Evolutionary conservation across 2,329 filamentous ascomycete genomes (phyloP), one percentile per base, ranked within the genome.

Genomic region (Colletotrichum gloeosporioides): DNA sequence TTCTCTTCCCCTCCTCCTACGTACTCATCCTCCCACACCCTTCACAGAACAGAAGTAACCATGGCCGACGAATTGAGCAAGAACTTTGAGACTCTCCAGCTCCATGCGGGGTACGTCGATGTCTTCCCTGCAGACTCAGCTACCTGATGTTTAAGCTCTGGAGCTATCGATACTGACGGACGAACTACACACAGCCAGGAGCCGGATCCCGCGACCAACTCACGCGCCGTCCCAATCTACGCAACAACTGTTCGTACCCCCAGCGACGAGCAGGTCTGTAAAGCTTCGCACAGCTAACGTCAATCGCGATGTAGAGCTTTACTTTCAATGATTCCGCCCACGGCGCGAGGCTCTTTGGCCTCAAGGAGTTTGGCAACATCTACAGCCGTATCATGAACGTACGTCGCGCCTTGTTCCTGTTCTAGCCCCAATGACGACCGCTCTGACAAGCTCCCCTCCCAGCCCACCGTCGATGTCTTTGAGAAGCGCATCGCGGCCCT

Each of bases 381-480:
- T 99, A 99, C 90, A 97, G 94, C 85, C 95, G 97, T 79, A 96
- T 99, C 81, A 95, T 95, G 94, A 98, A 99, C 86, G 95, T 95
- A 82, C 83, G 91, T 86, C n/a, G 44, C 34, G 12, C 16, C 66
- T 10, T 15, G 18, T 25, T 31, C n/a, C 32, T 8, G 22, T 27
- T n/a, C 15, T 39, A 29, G 15, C 15, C 32, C 63, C 18, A 66
- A 5, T 3, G 27, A 22, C 18, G 15, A 31, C 29, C 22, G 39
- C 44, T 10, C 53, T 49, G 10, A 62, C 39, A n/a, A 49, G 4
- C 9, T 12, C 29, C 12, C 6, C 12, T 55, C 79, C 8, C n/a
- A 95, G 93, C 96, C 96, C 4, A 99, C 96, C 0, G 94, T 96
- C 80, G 96, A 98, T 85, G 96, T 99, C 32, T 96, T 99, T 79